Conservation (phyloP, 257 asterid genomes). For the Perilla frutescens region DNA sequence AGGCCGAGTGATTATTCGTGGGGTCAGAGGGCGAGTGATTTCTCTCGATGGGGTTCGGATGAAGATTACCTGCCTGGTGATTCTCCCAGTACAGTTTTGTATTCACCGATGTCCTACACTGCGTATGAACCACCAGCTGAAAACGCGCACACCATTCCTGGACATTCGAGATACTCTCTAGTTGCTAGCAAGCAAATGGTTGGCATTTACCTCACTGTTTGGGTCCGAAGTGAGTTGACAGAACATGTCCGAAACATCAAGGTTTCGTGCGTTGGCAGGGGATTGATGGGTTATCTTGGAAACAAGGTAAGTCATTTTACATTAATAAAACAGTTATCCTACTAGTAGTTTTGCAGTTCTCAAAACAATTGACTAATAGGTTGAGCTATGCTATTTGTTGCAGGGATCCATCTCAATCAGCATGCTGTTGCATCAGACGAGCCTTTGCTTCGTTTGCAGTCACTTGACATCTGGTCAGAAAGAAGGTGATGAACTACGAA, state of each 20-base stretch:
- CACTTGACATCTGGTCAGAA: conserved; percentile 97
- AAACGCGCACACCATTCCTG: conserved; percentile 49
- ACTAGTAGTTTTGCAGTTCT: neutral
- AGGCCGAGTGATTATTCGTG: conserved; percentile 91
- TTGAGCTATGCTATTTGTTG: conserved; percentile 23
- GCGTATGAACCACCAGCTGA: conserved; percentile 57
- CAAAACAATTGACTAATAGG: conserved; percentile 16
- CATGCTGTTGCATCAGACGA: conserved; percentile 95
- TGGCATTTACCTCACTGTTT: conserved; percentile 86
- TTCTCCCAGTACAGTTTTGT: conserved; percentile 87
- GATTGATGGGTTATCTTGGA: conserved; percentile 98
- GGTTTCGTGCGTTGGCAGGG: conserved; percentile 95
- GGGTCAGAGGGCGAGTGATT: conserved; percentile 92
- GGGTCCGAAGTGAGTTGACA: conserved; percentile 92
- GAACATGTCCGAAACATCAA: conserved; percentile 86
- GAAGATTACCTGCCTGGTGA: conserved; percentile 84
- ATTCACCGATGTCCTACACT: conserved; percentile 66
- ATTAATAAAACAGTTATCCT: neutral
- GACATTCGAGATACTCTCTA: conserved; percentile 70
- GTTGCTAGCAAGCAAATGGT: conserved; percentile 99
- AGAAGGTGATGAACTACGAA: conserved; percentile 95
- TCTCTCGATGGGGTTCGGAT: conserved; percentile 89
- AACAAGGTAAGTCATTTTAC: conserved; percentile 67
- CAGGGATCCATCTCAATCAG: conserved; percentile 98
- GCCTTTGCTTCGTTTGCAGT: conserved; percentile 96